phyloP scores from a whole-genome alignment of 2,329 filamentous ascomycete genomes.

The Diplodia seriata region DNA sequence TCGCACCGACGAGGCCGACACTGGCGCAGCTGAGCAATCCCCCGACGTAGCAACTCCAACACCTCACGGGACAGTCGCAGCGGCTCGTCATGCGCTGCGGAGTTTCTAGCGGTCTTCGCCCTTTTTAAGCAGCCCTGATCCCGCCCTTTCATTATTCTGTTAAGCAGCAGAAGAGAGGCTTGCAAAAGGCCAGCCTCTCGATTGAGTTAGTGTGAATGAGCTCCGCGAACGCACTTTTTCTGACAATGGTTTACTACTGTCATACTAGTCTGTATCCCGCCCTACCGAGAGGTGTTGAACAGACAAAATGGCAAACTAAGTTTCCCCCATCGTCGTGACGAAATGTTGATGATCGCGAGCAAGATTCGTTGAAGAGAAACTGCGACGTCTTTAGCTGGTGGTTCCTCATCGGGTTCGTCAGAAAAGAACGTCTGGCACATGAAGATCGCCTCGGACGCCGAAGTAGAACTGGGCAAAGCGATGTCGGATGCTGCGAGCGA shows the following conservation, averaged over 20 bases:
- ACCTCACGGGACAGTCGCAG: too few relatives aligned
- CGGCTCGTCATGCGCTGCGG: too few relatives aligned
- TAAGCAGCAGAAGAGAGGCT: neutral
- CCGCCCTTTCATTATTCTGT: neutral
- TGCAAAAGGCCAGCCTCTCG: too few relatives aligned
- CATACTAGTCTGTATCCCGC: neutral
- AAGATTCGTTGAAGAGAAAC: neutral
- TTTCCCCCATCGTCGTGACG: neutral
- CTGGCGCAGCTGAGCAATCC: too few relatives aligned
- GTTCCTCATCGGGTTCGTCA: neutral
- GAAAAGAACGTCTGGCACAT: neutral
- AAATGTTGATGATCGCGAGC: neutral
- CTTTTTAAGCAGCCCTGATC: neutral
- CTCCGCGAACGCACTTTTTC: neutral
- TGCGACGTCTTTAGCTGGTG: neutral
- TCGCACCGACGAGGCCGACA: too few relatives aligned
- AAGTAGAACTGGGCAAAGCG: too few relatives aligned
- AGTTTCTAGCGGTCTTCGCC: neutral
- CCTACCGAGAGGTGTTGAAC: neutral
- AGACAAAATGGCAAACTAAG: neutral
- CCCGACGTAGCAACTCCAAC: neutral
- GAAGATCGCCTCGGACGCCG: neutral
- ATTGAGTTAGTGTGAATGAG: neutral
- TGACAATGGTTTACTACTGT: too few relatives aligned
- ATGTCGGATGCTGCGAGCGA: too few relatives aligned